Base-by-base conservation (phyloP, 176 grass and related monocot species). In the Ananas comosus region DNA sequence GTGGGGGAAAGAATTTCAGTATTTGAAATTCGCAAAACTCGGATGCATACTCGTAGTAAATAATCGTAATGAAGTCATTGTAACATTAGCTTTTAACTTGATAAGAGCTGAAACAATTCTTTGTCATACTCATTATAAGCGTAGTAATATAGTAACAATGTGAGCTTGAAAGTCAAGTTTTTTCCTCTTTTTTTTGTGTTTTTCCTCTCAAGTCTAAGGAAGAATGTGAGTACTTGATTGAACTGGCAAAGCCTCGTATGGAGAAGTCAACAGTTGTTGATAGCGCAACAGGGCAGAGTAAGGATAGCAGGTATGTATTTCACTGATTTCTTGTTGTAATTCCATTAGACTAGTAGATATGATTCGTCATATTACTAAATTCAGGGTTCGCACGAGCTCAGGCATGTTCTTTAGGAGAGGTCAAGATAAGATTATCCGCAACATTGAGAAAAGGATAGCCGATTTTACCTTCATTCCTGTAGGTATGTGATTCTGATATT, bases 391-490 rank as follows among this genome's bases (percentile, higher is more conserved):
- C 19, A 99, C 94, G 70, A 99, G 94, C 77, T 93, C 90, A 59
- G 94, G 94, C 53, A 99, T 85, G 85, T 99, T 99, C 80, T 77
- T 99, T 64, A 82, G 75, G 86, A 99, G 94, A 93, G 87, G 89
- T 8, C 87, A 88, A 64, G 94, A 99, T 49, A 86, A 91, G 74
- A 76, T 86, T 57, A 73, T 99, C 53, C 61, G 70, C 11, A 75
- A 74, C 53, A 93, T 99, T 12, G 94, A 99, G 87, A 99, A 99
- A 82, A 90, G 90, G 65, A 93, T 99, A 83, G 78, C 89, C 42
- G 94, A 99, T 86, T 99, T 52, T 67, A 86, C 90, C 70, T 99
- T 99, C 82, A 82, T 99, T 88, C 94, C 90, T 85, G 78, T 78
- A 73, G 94, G 94, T 99, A 85, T 56, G 83, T 13, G 25, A 51